These are phyloP conservation scores for Monosporozyma solicola DNA, from an alignment of 805 yeast species.

Conservation along the genomic window DNA sequence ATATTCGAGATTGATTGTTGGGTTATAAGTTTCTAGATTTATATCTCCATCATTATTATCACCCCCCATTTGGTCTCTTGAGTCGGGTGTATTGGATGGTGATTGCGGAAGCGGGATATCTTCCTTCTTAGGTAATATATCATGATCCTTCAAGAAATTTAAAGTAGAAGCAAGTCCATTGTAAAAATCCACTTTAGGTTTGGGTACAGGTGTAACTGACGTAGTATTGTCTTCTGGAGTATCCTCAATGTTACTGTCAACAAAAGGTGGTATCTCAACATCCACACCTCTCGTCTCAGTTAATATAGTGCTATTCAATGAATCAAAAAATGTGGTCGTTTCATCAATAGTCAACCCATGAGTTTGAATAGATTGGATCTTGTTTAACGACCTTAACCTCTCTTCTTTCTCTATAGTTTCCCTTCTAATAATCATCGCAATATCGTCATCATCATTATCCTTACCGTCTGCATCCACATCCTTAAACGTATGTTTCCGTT, in stretches of 20 bases:
- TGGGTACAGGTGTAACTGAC: background rate
- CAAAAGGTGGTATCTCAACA: no score
- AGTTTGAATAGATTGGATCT: conserved; percentile 12
- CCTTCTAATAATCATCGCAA: conserved; percentile 33
- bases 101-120: background rate
- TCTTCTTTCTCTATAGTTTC: conserved; percentile 19
- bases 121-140: background rate
- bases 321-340: conserved; percentile 27
- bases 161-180: conserved; percentile 26
- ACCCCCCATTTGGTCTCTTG: background rate
- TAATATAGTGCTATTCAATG: conserved; percentile 7
- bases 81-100: background rate
- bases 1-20: conserved; percentile 43
- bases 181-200: conserved; percentile 14
- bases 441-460: conserved; percentile 6
- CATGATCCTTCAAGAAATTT: conserved; percentile 10
- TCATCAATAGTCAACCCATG: conserved; percentile 28
- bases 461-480: background rate
- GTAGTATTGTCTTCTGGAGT: background rate
- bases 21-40: conserved; percentile 32
- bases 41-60: background rate
- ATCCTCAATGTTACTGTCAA: background rate
- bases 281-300: background rate
- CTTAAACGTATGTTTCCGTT: background rate
- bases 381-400: background rate